A percentile compares a stretch with the other conserved stretches of the same genome.
phyloP scores from a whole-genome alignment of 768 basidiomycete genomes.

The Sporobolomyces roseus region DNA sequence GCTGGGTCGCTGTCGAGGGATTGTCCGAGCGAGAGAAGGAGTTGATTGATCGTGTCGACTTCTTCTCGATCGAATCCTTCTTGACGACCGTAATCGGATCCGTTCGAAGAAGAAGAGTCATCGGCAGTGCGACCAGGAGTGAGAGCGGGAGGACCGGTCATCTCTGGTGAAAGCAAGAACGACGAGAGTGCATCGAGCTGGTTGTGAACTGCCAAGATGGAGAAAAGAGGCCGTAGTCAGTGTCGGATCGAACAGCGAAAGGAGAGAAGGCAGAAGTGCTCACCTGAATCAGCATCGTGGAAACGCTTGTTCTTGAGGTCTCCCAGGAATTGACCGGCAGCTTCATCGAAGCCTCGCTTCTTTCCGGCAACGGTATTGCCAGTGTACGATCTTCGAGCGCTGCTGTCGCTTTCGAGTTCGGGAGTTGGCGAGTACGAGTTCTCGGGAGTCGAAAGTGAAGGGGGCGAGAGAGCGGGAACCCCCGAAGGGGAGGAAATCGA shows the following conservation, averaged over 20 bases:
- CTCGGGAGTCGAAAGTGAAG: slow-evolving; percentile 29
- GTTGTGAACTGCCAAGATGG: slow-evolving; percentile 5
- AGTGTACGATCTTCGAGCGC: not conserved
- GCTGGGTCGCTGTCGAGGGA: slow-evolving; percentile 6
- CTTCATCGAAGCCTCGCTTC: slow-evolving; percentile 41
- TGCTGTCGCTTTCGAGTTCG: slow-evolving; percentile 14
- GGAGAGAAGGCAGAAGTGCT: not conserved
- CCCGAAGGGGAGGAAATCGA: slow-evolving; percentile 32
- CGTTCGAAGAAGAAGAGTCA: slow-evolving; percentile 17
- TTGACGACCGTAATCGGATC: slow-evolving; percentile 20
- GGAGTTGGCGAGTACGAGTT: slow-evolving; percentile 40
- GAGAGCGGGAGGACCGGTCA: slow-evolving; percentile 1
- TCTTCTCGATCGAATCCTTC: slow-evolving; percentile 13
- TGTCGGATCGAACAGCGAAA: not conserved
- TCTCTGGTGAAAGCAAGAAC: slow-evolving; percentile 34
- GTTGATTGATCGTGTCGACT: slow-evolving; percentile 38
- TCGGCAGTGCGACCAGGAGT: slow-evolving; percentile 7
- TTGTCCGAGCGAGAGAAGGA: slow-evolving; percentile 30
- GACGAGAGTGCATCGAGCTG: slow-evolving; percentile 33
- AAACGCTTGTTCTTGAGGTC: slow-evolving; percentile 37
- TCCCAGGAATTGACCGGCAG: slow-evolving; percentile 29
- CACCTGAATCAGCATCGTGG: slow-evolving; percentile 23
- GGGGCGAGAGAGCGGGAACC: slow-evolving; percentile 36
- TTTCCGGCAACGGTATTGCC: slow-evolving; percentile 25
- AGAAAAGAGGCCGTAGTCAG: not conserved